Evolutionary conservation across 164 flowering plant genomes (phyloP).

Genomic region (Stephania yunnanensis): DNA sequence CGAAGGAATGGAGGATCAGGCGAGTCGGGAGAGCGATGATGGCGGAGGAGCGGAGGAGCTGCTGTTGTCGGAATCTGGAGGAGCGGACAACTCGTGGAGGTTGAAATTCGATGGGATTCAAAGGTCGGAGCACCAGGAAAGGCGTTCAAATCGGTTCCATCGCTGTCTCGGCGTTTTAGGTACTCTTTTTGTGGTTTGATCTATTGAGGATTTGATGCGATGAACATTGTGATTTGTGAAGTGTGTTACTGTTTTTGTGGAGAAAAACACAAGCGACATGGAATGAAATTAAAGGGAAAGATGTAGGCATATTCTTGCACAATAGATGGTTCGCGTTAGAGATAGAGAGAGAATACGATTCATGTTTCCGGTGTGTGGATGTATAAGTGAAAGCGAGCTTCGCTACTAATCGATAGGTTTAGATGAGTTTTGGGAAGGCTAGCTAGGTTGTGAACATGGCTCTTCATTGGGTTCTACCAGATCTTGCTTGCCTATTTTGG

Average conservation of each 20-base stretch:
- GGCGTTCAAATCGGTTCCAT: slow-evolving; percentile 49
- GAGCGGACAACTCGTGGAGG: slow-evolving; percentile 63
- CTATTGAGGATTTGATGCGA: not conserved
- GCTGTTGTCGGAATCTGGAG: slow-evolving; percentile 23
- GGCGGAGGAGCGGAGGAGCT: slow-evolving; percentile 18
- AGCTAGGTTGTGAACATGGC: not conserved
- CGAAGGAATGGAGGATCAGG: slow-evolving; percentile 34
- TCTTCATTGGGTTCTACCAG: not conserved
- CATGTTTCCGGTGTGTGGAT: not conserved
- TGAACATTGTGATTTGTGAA: not conserved
- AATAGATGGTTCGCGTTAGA: not conserved
- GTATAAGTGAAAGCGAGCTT: not conserved
- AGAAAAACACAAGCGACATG: not conserved
- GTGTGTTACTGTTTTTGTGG: not conserved
- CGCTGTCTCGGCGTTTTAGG: slow-evolving; percentile 75
- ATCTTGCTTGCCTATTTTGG: not conserved
- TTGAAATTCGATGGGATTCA: slow-evolving; percentile 68
- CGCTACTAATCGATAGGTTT: not conserved
- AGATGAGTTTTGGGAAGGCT: not conserved
- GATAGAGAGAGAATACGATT: not conserved
- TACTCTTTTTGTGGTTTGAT: slow-evolving; percentile 10
- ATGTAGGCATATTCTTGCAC: not conserved
- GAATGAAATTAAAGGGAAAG: not conserved
- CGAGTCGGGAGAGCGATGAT: slow-evolving; percentile 13
- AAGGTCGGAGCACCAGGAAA: slow-evolving; percentile 52